Conservation (phyloP, 1,284 basidiomycete species). For the Cryptococcus sp. region DNA sequence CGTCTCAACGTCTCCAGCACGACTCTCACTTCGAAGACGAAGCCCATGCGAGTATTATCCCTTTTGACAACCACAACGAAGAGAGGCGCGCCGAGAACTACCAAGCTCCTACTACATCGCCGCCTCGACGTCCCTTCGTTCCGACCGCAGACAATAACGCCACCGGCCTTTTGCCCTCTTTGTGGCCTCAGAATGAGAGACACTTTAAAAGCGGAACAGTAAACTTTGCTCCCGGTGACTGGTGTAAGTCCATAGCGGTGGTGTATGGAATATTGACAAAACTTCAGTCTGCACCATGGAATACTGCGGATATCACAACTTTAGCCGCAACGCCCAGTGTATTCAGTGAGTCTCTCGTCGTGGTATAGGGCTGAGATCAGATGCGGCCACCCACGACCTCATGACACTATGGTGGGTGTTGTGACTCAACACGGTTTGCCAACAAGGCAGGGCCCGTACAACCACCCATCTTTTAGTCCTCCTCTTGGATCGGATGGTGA, state of each 20-base stretch:
- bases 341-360: conserved; percentile 11
- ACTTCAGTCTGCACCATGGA: conserved; percentile 7
- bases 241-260: conserved; percentile 8
- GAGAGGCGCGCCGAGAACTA: too few species aligned
- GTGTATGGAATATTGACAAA: neutral
- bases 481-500: conserved; percentile 17
- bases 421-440: neutral
- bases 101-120: too few species aligned
- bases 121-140: too few species aligned
- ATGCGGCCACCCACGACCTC: conserved; percentile 15
- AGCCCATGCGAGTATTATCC: too few species aligned
- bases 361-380: neutral
- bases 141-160: too few species aligned
- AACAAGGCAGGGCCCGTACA: neutral
- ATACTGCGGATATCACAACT: conserved; percentile 17
- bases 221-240: conserved; percentile 16
- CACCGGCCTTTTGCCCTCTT: too few species aligned
- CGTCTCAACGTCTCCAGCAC: too few species aligned
- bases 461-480: neutral
- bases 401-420: conserved; percentile 2
- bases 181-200: too few species aligned
- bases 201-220: too few species aligned
- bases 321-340: conserved; percentile 16
- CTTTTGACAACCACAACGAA: too few species aligned
- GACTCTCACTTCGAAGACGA: too few species aligned